Evolutionary conservation across 2,329 filamentous ascomycete genomes (phyloP).

Genomic region (Fusarium sp.): DNA sequence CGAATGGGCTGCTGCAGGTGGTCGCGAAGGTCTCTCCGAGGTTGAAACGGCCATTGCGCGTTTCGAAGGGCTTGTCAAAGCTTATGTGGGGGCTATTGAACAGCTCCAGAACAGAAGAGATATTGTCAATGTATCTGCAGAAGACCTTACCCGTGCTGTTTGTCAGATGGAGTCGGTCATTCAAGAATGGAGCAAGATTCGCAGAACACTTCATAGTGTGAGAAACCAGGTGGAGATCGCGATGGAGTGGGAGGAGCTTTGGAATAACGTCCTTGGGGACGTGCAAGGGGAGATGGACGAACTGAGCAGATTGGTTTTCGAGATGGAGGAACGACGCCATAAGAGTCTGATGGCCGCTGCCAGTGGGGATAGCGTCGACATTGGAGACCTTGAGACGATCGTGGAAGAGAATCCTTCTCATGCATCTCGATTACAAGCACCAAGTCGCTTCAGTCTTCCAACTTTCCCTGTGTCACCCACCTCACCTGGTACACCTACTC

Average conservation of each 20-base stretch:
- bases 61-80: conserved; percentile 90
- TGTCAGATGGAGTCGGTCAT: conserved; percentile 90
- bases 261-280: conserved; percentile 92
- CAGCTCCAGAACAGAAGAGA: conserved; percentile 84
- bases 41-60: conserved; percentile 79
- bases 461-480: conserved; percentile 71
- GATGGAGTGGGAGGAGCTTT: conserved; percentile 99
- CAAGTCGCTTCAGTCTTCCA: conserved; percentile 76
- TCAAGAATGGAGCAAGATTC: conserved; percentile 85
- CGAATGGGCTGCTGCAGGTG: conserved; percentile 93
- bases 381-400: conserved; percentile 91
- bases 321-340: conserved; percentile 97
- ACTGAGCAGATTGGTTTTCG: conserved; percentile 84
- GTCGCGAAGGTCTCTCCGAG: conserved; percentile 80
- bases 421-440: conserved; percentile 62
- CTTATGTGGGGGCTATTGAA: conserved; percentile 95
- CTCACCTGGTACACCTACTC: conserved; percentile 65
- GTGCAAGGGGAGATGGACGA: conserved; percentile 89
- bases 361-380: conserved; percentile 76
- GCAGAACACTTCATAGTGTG: conserved; percentile 78
- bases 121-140: conserved; percentile 74
- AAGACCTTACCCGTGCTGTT: conserved; percentile 80
- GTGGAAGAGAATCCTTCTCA: conserved; percentile 83
- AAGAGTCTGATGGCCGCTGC: conserved; percentile 74
- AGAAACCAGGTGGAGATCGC: conserved; percentile 94